These are phyloP conservation scores for Tylopilus sp. DNA, from an alignment of 1,284 basidiomycete species.

Conservation along the genomic window DNA sequence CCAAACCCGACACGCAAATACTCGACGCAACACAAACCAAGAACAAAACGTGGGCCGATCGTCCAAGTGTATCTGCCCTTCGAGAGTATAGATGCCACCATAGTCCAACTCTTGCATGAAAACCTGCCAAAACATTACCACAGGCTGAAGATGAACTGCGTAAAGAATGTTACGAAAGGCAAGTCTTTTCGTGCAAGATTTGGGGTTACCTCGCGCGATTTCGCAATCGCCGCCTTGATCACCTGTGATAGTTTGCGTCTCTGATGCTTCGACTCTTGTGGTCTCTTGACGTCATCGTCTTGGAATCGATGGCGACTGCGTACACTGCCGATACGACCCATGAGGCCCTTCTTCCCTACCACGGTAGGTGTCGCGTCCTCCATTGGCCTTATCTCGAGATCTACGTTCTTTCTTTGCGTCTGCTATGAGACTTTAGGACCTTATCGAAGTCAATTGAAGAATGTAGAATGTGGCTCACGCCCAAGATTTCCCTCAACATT, in stretches of 20 bases:
- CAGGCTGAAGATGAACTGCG: slow-evolving; percentile 22
- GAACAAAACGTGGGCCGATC: slow-evolving; percentile 12
- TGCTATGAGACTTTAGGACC: slow-evolving; percentile 14
- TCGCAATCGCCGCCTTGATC: slow-evolving; percentile 22
- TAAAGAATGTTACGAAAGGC: slow-evolving; percentile 21
- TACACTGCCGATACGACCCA: slow-evolving; percentile 4
- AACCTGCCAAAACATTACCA: slow-evolving; percentile 17
- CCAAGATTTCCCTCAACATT: slow-evolving; percentile 17
- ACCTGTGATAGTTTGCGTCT: slow-evolving; percentile 19
- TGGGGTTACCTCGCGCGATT: slow-evolving; percentile 24
- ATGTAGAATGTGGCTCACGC: slow-evolving; percentile 12
- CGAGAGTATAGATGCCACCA: slow-evolving; percentile 1
- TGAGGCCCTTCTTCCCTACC: slow-evolving; percentile 7
- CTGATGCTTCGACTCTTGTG: slow-evolving; percentile 10
- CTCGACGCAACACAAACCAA: slow-evolving; percentile 18
- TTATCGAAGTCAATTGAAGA: background rate
- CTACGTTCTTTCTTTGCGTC: slow-evolving; percentile 9
- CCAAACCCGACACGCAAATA: slow-evolving; percentile 22
- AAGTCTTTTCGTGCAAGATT: slow-evolving; percentile 11
- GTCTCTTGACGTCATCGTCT: slow-evolving; percentile 1
- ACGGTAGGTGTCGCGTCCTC: slow-evolving; percentile 8
- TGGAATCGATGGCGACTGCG: slow-evolving; percentile 2
- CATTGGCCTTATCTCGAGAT: slow-evolving; percentile 1
- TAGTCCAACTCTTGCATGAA: slow-evolving; percentile 4
- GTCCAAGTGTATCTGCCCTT: slow-evolving; percentile 8